Evolutionary conservation across 345 rosid genomes (phyloP), one percentile per base, ranked within the genome.

Genomic region (Moricandia moricandioides): DNA sequence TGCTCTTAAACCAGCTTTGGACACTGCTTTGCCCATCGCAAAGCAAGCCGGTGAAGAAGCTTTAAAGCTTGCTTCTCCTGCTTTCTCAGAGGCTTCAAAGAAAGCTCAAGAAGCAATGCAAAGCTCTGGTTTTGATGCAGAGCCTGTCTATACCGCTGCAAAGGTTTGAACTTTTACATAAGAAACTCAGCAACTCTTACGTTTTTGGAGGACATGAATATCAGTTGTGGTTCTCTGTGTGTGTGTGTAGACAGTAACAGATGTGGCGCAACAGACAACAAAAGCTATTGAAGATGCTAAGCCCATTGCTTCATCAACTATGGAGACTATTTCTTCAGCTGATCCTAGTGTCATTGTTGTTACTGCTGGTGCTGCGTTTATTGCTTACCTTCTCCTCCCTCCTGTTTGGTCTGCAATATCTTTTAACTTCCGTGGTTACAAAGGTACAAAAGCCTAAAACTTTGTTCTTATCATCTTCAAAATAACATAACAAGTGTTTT

Each of bases 101-200:
- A 90, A 87, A 82, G 97, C 95, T 29, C 91, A 87, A 78, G 97
- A 94, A 76, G 96, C 91, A 51, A 82, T 94, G 85, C 89, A 91
- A 76, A 82, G 87, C 84, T 65, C 91, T 45, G 98, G 97, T 71
- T 21, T 94, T 79, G 93, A 94, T 72, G 56, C 93, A 7, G 83
- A 91, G 67, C 88, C 97, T 8, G 94, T 91, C 71, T 43, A 75
- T 43, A 73, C 52, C 74, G 98, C 89, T 80, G 94, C 94, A 31
- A 94, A 94, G 98, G 98, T 91, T 34, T 26, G 64, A 24, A 0
- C 3, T n/a, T 16, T 65, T 61, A 4, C 63, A 43, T 16, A 26
- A 51, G 39, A 65, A 47, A 34, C 30, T 45, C 6, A 34, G 11
- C 11, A 21, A 58, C 3, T 7, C 30, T 16, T 47, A 72, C 31